Evolutionary conservation across 2,329 filamentous ascomycete species (phyloP).

Genomic region (Fusarium nygamai): DNA sequence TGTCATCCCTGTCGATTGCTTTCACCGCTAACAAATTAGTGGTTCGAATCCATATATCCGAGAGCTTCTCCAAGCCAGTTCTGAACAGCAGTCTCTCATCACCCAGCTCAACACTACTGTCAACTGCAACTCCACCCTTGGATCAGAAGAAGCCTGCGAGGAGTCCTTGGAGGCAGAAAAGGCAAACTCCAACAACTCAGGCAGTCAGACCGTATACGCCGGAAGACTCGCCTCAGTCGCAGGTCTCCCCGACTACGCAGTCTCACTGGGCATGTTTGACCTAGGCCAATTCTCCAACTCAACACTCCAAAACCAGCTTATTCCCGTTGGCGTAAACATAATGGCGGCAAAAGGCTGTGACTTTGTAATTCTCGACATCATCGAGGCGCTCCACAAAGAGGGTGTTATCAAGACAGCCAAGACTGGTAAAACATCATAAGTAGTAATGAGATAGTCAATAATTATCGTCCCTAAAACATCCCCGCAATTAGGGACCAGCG

Average conservation of each 20-base stretch:
- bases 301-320: background rate
- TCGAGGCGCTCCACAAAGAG: background rate
- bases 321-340: background rate
- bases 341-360: conserved; percentile 17
- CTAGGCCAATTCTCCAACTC: background rate
- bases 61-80: rapidly evolving
- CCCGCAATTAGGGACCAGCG: background rate
- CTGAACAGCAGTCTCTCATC: background rate
- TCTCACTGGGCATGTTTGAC: conserved; percentile 17
- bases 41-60: conserved; percentile 5
- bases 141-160: background rate
- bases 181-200: rapidly evolving
- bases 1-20: rapidly evolving
- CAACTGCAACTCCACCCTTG: conserved; percentile 12
- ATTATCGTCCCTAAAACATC: rapidly evolving
- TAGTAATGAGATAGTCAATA: background rate
- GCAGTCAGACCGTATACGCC: background rate
- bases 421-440: background rate
- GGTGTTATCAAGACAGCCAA: conserved; percentile 3
- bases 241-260: conserved; percentile 16
- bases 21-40: background rate
- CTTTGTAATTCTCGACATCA: conserved; percentile 18
- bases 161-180: background rate
- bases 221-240: conserved; percentile 12
- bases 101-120: background rate